These are phyloP conservation scores for Arabidopsis thaliana DNA, from an alignment of 345 rosid species.

Conservation along the genomic window TAIR10.1 NC_003076.8:4329501-4330000, in stretches of 20 bases:
- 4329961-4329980: slow-evolving; percentile 91
- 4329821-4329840: slow-evolving; percentile 12
- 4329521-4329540: not conserved
- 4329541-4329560: slow-evolving; percentile 25
- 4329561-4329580: slow-evolving; percentile 76
- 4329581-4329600: slow-evolving; percentile 98
- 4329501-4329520: slow-evolving; percentile 23
- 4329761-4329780: not conserved
- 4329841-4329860: slow-evolving; percentile 16
- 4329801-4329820: slow-evolving; percentile 13
- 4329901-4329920: slow-evolving; percentile 7
- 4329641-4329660: slow-evolving; percentile 60
- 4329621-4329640: slow-evolving; percentile 99
- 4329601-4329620: slow-evolving; percentile 99
- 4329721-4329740: slow-evolving; percentile 5
- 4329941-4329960: slow-evolving; percentile 91
- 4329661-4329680: slow-evolving; percentile 50
- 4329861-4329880: slow-evolving; percentile 2
- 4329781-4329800: slow-evolving; percentile 18
- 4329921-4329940: slow-evolving; percentile 30
- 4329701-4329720: not conserved
- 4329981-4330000: slow-evolving; percentile 99
- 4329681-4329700: slow-evolving; percentile 8
- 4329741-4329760: slow-evolving; percentile 6
- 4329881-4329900: slow-evolving; percentile 13